phyloP scores from a whole-genome alignment of 73 alveolate genomes.

The Paramecium primaurelia region DNA sequence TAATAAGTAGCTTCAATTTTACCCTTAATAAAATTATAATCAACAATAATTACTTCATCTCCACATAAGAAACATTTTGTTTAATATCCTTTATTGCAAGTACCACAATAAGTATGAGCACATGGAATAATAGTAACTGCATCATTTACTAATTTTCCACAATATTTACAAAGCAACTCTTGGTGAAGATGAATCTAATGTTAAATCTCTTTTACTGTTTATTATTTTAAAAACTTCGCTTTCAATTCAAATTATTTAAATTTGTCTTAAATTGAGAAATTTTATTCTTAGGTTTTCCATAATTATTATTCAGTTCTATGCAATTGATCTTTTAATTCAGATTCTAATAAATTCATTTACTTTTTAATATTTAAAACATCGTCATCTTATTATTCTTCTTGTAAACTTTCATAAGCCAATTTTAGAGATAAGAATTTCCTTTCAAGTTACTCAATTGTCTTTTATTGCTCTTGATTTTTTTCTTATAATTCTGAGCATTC shows the following conservation, averaged over 20 bases:
- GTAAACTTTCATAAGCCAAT: not conserved
- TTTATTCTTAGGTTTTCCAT: not conserved
- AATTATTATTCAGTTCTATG: not conserved
- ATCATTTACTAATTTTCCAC: not conserved
- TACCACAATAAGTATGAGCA: constrained; percentile 6
- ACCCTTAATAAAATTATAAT: not conserved
- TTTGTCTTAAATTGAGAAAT: not conserved
- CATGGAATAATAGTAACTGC: constrained; percentile 32
- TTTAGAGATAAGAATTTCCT: not conserved
- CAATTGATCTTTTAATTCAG: not conserved
- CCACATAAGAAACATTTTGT: constrained; percentile 25
- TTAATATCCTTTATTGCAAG: not conserved
- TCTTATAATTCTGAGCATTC: not conserved
- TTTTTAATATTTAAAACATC: not conserved
- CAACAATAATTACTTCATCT: not conserved
- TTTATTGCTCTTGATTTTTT: not conserved
- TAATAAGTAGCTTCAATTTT: constrained; percentile 23
- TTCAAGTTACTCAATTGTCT: not conserved
- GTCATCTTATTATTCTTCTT: not conserved
- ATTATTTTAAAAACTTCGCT: not conserved
- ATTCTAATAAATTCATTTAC: not conserved
- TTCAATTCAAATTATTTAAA: not conserved
- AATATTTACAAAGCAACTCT: not conserved
- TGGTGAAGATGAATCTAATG: constrained; percentile 8
- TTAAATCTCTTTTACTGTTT: not conserved